phyloP scores from a whole-genome alignment of 108 stramenopile species.

The Discostella pseudostelligera region DNA sequence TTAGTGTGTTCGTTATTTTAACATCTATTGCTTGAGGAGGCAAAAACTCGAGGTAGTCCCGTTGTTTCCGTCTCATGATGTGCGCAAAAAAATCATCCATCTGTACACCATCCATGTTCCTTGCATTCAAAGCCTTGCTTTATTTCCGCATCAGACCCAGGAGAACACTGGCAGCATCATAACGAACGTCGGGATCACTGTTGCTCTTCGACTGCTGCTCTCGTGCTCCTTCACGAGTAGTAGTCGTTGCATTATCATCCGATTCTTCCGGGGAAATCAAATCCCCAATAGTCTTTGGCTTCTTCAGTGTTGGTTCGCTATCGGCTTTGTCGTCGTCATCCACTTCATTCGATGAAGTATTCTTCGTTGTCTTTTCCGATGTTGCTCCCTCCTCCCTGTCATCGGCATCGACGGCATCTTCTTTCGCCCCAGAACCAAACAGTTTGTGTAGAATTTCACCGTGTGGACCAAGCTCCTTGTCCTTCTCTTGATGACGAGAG shows the following conservation, averaged over 20 bases:
- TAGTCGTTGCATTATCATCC: background rate
- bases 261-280: background rate
- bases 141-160: conserved; percentile 15
- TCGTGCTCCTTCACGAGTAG: background rate
- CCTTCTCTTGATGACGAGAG: too few relatives aligned
- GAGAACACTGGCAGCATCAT: conserved; percentile 13
- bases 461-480: background rate
- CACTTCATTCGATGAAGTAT: background rate
- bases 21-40: too few relatives aligned
- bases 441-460: conserved; percentile 1
- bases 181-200: background rate
- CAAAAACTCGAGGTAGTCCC: too few relatives aligned
- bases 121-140: too few relatives aligned
- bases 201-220: background rate
- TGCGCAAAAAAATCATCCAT: too few relatives aligned
- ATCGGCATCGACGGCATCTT: conserved; percentile 1
- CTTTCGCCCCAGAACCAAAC: background rate
- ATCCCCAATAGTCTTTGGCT: too few relatives aligned
- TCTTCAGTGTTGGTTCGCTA: too few relatives aligned
- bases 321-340: too few relatives aligned
- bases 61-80: too few relatives aligned
- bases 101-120: too few relatives aligned
- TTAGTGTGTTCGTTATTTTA: too few relatives aligned
- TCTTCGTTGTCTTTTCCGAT: too few relatives aligned
- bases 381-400: background rate